Base-by-base conservation (phyloP, 2,329 filamentous ascomycete species). In the Aspergillus ibericus region DNA sequence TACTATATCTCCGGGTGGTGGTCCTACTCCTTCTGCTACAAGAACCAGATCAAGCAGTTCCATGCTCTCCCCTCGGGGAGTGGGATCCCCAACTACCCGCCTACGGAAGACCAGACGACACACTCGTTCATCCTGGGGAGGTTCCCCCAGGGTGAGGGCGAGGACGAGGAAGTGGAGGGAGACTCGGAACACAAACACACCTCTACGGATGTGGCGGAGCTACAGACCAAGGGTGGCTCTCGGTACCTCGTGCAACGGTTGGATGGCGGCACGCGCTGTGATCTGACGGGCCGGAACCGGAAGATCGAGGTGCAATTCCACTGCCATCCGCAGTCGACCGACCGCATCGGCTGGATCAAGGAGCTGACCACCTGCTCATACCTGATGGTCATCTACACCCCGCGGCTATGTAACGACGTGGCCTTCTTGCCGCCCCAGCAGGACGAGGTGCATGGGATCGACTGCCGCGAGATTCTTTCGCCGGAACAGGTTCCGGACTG, bases 21-120 rank as follows among this genome's bases (percentile, higher is more conserved):
- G 93, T 95, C 90, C 70, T 97, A 97, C 77, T 90, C 88, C 67
- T 96, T 96, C 75, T 97, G 93, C 81, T 95, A 96, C 77, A 91
- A 91, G 71, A 84, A 88, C 61, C 87, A 93, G 63, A 88, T 97
- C 61, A 89, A 91, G 69, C 93, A 97, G 75, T 97, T 96, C 76
- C 93, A 97, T 73, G 91, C 92, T 46, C 78, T 93, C 59, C 85
- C 91, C 0, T 86, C 86, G 2, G 83, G 85, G 46, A 86, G 87
- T 59, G 87, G 88, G 3, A 85, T 89, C 10, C 84, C 85, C 1
- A 76, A 80, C 27, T 88, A 85, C 64, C 88, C 91, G 22, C 93
- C 93, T 0, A 82, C 88, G 47, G 88, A 91, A 67, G 93, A 97
- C 67, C 87, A 88, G 0, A 83, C 83, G 9, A 90, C 89, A 3